A percentile compares a stretch with the other conserved stretches of the same genome.
Evolutionary conservation across 805 yeast species (phyloP).

Genomic region (Saccharomycodes ludwigii): DNA sequence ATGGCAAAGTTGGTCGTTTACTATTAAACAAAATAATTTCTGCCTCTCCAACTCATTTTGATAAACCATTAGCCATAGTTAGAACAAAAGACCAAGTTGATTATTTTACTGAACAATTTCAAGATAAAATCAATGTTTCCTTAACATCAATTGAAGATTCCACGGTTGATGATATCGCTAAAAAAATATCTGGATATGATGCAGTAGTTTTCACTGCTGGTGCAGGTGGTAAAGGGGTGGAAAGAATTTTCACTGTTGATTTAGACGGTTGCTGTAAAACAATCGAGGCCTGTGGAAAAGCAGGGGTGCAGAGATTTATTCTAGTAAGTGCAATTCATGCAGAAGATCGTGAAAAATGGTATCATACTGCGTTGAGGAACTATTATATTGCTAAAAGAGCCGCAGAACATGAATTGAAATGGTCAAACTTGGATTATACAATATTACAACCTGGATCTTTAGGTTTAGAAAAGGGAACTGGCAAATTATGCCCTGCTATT

Average conservation of each 20-base stretch:
- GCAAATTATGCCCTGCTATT: slow-evolving; percentile 23
- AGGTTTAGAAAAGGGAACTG: slow-evolving; percentile 29
- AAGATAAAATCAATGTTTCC: slow-evolving; percentile 24
- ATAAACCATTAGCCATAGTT: slow-evolving; percentile 31
- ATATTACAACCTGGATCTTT: slow-evolving; percentile 43
- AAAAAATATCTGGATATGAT: slow-evolving; percentile 33
- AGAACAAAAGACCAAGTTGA: slow-evolving; percentile 34
- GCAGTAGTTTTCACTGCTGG: slow-evolving; percentile 54
- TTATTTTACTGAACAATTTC: slow-evolving; percentile 27
- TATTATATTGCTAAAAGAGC: slow-evolving; percentile 52
- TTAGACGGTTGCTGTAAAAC: slow-evolving; percentile 49
- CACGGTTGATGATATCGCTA: slow-evolving; percentile 23
- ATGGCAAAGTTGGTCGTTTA: slow-evolving; percentile 46
- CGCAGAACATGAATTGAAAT: slow-evolving; percentile 38
- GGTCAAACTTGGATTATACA: slow-evolving; percentile 36
- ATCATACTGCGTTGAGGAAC: slow-evolving; percentile 26
- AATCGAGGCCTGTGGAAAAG: slow-evolving; percentile 39
- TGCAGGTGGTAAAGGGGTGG: slow-evolving; percentile 43
- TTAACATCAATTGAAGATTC: slow-evolving; percentile 29
- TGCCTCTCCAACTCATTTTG: slow-evolving; percentile 19
- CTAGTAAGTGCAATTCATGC: slow-evolving; percentile 47
- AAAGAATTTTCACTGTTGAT: slow-evolving; percentile 38
- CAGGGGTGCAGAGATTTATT: slow-evolving; percentile 32
- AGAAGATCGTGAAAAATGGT: slow-evolving; percentile 35
- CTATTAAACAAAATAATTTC: slow-evolving; percentile 26